Evolutionary conservation across 129 eudicot species (phyloP).

Genomic region (Oenanthe sinensis): DNA sequence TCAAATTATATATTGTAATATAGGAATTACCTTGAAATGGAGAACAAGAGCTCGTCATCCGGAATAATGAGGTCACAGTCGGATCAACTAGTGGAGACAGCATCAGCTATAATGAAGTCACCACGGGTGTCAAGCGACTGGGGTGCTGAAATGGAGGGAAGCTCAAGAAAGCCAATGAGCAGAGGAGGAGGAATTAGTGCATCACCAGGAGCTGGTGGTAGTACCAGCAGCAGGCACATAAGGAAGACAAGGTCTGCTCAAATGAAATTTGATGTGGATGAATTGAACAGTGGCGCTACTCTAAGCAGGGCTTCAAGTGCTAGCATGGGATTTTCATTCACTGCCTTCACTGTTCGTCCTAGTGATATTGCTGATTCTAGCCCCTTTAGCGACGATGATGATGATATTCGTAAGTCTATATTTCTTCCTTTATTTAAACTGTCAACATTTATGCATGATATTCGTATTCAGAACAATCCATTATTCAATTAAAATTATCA

Average conservation of each 20-base stretch:
- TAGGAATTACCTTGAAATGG: not conserved
- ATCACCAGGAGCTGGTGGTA: constrained; percentile 43
- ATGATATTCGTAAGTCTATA: constrained; percentile 58
- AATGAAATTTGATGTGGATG: constrained; percentile 68
- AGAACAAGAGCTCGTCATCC: not conserved
- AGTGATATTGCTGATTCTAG: constrained; percentile 64
- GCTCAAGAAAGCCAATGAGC: constrained; percentile 61
- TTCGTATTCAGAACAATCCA: not conserved
- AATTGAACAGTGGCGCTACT: constrained; percentile 77
- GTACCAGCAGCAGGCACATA: constrained; percentile 59
- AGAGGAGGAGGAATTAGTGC: constrained; percentile 33
- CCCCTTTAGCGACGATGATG: constrained; percentile 66
- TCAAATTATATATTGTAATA: not conserved
- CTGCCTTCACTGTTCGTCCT: constrained; percentile 81
- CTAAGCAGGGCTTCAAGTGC: constrained; percentile 92
- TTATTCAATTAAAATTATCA: not conserved
- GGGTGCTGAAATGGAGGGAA: constrained; percentile 19
- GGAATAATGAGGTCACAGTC: constrained; percentile 66
- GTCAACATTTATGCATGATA: not conserved
- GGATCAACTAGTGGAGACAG: constrained; percentile 60
- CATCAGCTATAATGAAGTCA: constrained; percentile 46
- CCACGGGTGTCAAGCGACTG: constrained; percentile 24
- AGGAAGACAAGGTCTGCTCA: constrained; percentile 87
- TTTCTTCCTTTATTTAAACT: not conserved
- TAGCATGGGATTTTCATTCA: constrained; percentile 80